phyloP scores from a whole-genome alignment of 768 basidiomycete genomes.

The Chalciporus pseudorubinellus region DNA sequence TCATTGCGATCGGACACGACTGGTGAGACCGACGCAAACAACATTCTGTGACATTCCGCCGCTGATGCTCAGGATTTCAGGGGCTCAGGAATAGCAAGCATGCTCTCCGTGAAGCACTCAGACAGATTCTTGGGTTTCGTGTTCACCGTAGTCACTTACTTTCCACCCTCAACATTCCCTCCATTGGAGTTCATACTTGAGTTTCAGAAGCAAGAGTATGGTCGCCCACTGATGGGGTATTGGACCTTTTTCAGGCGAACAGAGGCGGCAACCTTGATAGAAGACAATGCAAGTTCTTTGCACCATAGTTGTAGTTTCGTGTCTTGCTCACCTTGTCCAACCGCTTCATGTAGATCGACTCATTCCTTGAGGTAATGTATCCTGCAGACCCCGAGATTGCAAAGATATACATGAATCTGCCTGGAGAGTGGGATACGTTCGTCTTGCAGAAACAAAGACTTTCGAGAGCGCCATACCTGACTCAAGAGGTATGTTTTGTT shows the following conservation, averaged over 20 bases:
- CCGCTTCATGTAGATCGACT: constrained; percentile 42
- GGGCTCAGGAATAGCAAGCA: constrained; percentile 35
- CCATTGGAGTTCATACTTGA: constrained; percentile 29
- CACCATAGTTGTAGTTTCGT: too few relatives aligned
- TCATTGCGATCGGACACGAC: constrained; percentile 41
- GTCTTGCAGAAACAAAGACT: constrained; percentile 21
- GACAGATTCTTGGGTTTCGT: constrained; percentile 41
- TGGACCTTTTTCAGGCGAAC: constrained; percentile 38
- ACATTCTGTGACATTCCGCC: too few relatives aligned
- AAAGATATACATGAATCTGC: constrained; percentile 35
- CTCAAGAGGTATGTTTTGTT: constrained; percentile 27
- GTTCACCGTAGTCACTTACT: constrained; percentile 37
- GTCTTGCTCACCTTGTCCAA: too few relatives aligned
- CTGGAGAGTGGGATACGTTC: constrained; percentile 35
- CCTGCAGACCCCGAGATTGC: constrained; percentile 34
- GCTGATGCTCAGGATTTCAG: too few relatives aligned
- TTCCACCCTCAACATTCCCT: constrained; percentile 24
- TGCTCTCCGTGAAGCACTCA: constrained; percentile 37
- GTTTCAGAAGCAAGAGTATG: constrained; percentile 25
- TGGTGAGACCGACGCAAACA: constrained; percentile 23
- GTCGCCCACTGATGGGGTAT: constrained; percentile 42
- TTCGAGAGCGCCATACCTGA: constrained; percentile 31
- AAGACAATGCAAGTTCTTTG: constrained; percentile 31
- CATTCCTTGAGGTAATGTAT: constrained; percentile 36
- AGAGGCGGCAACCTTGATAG: too few relatives aligned